Conservation (phyloP, 768 basidiomycete genomes). For the Filobasidium wieringae region DNA sequence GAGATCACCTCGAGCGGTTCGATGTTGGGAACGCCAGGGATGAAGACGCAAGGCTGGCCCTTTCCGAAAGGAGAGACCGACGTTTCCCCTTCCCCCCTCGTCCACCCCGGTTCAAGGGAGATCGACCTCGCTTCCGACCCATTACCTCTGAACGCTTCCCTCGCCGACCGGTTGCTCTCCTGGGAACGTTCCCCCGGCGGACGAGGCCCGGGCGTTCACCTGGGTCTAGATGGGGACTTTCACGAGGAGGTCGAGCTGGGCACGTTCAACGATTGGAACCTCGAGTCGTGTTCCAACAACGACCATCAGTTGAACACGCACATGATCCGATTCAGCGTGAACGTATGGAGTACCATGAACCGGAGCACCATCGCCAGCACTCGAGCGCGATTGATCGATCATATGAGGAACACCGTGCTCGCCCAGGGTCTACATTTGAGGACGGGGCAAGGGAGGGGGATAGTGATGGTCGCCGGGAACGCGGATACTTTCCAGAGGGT, state of each 20-base stretch:
- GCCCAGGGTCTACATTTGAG: conserved; percentile 13
- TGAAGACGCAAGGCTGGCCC: no score
- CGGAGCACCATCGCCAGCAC: conserved; percentile 24
- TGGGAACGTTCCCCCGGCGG: conserved; percentile 40
- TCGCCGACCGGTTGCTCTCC: conserved; percentile 34
- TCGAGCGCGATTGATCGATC: conserved; percentile 30
- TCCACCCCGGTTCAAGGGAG: conserved; percentile 3
- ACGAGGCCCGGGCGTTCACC: conserved; percentile 18
- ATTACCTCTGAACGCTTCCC: conserved; percentile 35
- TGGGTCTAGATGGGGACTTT: conserved; percentile 13
- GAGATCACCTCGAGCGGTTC: no score
- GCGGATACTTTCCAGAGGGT: conserved; percentile 33
- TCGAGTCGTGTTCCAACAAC: conserved; percentile 26
- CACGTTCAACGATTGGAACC: conserved; percentile 37
- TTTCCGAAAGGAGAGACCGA: neutral
- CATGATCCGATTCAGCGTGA: conserved; percentile 23
- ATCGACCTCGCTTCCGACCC: conserved; percentile 31
- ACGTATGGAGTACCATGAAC: conserved; percentile 33
- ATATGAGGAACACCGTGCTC: conserved; percentile 24
- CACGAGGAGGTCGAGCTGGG: conserved; percentile 34
- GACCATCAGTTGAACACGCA: conserved; percentile 12
- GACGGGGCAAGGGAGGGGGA: conserved; percentile 25
- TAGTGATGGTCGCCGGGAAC: conserved; percentile 45
- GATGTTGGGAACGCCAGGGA: no score
- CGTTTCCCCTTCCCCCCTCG: conserved; percentile 1